phyloP scores from a whole-genome alignment of 768 basidiomycete genomes.

The Cytidiella melzeri region DNA sequence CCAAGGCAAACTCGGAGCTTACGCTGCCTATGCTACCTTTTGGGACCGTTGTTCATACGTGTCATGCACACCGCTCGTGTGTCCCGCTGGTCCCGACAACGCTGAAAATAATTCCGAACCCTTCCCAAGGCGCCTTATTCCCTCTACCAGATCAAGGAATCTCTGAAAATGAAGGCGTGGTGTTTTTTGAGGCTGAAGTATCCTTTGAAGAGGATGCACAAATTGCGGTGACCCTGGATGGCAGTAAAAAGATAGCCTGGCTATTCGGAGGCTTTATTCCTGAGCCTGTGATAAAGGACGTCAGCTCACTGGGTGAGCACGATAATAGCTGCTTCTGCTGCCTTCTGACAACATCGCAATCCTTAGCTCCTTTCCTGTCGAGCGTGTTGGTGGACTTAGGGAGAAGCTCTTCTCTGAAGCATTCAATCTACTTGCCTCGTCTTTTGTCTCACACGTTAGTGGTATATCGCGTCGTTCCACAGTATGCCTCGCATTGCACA shows the following conservation, averaged over 20 bases:
- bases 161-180: slow-evolving; percentile 71
- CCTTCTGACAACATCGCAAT: too few species aligned
- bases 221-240: slow-evolving; percentile 51
- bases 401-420: slow-evolving; percentile 29
- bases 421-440: slow-evolving; percentile 45
- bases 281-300: slow-evolving; percentile 27
- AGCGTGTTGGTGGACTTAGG: slow-evolving; percentile 9
- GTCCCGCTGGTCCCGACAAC: slow-evolving; percentile 31
- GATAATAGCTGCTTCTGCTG: background rate
- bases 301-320: slow-evolving; percentile 40
- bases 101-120: slow-evolving; percentile 60
- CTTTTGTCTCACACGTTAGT: slow-evolving; percentile 56
- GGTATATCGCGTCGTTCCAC: slow-evolving; percentile 37
- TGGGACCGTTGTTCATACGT: slow-evolving; percentile 41
- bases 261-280: slow-evolving; percentile 48
- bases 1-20: slow-evolving; percentile 53
- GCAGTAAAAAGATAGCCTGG: slow-evolving; percentile 52
- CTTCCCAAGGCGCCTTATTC: slow-evolving; percentile 46
- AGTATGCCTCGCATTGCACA: background rate
- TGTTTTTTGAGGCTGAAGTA: slow-evolving; percentile 52
- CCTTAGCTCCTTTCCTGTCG: slow-evolving; percentile 10
- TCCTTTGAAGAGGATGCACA: slow-evolving; percentile 17
- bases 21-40: slow-evolving; percentile 42
- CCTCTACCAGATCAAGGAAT: slow-evolving; percentile 63
- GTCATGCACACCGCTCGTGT: slow-evolving; percentile 24